phyloP scores from a whole-genome alignment of 345 rosid species.

The Moringa oleifera region DNA sequence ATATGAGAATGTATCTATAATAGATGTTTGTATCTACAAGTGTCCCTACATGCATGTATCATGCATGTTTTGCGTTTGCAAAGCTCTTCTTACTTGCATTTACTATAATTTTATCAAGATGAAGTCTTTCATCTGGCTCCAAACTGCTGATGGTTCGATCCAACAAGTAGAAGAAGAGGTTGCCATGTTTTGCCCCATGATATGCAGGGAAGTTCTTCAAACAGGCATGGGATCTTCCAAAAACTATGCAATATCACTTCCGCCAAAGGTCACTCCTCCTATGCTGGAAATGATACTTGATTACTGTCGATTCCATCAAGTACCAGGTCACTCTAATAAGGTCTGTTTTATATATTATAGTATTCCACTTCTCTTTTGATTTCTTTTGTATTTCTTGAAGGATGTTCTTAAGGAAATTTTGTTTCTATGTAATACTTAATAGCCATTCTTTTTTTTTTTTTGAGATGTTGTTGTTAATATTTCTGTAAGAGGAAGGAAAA shows the following conservation, averaged over 20 bases:
- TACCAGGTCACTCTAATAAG: conserved; percentile 61
- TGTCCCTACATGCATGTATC: background rate
- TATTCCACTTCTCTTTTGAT: background rate
- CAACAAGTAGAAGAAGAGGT: conserved; percentile 80
- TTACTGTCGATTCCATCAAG: conserved; percentile 65
- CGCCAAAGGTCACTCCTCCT: conserved; percentile 54
- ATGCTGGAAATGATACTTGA: conserved; percentile 55
- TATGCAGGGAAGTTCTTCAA: conserved; percentile 51
- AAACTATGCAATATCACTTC: conserved; percentile 59
- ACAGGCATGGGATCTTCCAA: conserved; percentile 62
- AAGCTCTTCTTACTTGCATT: conserved; percentile 1
- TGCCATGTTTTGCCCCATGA: conserved; percentile 74
- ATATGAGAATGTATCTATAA: background rate
- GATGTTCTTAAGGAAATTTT: background rate
- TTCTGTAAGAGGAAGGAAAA: too few species aligned
- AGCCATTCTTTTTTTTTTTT: too few species aligned
- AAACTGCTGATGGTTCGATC: conserved; percentile 63
- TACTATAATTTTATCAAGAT: conserved; percentile 27
- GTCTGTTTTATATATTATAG: conserved; percentile 18
- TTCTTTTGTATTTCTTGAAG: background rate
- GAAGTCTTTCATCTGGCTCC: conserved; percentile 69
- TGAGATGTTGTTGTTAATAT: background rate
- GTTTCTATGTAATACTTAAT: background rate
- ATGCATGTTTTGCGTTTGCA: background rate
- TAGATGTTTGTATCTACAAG: background rate